Evolutionary conservation across 2,329 filamentous ascomycete species (phyloP), one percentile per base, ranked within the genome.

Genomic region (Camptophora hylomeconis): DNA sequence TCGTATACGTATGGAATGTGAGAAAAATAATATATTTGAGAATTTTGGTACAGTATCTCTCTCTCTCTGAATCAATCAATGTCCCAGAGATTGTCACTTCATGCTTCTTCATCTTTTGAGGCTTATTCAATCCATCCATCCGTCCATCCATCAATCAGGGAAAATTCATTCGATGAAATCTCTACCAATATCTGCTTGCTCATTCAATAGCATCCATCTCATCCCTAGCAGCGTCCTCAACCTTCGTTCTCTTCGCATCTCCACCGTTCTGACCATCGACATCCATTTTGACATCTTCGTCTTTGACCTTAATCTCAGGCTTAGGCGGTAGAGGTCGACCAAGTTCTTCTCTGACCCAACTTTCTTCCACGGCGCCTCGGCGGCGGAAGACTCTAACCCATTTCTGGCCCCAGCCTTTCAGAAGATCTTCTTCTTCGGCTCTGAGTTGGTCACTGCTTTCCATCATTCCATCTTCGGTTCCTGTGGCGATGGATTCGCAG

Each of bases 371-470:
- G 3, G 80, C 81, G 9, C 72, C 71, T 55, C 83, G 79, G 23
- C 89, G 67, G 45, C 75, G 63, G 53, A 93, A 94, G 2, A 89
- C 83, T 17, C 82, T 69, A 38, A 82, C 60, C 89, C 89, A 98
- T 26, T 84, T 70, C 48, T 72, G 69, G 1, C 79, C 86, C 89
- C 89, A 95, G 28, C 71, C 67, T 38, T 69, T 68, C 33, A 92
- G 61, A 35, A 67, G 67, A 41, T 77, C 70, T 17, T 71, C 64
- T 19, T 66, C 67, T 17, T 45, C 57, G 63, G 32, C 41, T 9
- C 35, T 28, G 5, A 42, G 25, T 9, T 65, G 72, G 35, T 77
- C 72, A 18, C 53, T 49, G 37, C 60, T 57, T 56, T 92, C 80
- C 48, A 87, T 74, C 52, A 79, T 65, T 45, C 75, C 71, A 43